phyloP scores from a whole-genome alignment of 805 yeast genomes.

The Saccharomycopsis schoenii region DNA sequence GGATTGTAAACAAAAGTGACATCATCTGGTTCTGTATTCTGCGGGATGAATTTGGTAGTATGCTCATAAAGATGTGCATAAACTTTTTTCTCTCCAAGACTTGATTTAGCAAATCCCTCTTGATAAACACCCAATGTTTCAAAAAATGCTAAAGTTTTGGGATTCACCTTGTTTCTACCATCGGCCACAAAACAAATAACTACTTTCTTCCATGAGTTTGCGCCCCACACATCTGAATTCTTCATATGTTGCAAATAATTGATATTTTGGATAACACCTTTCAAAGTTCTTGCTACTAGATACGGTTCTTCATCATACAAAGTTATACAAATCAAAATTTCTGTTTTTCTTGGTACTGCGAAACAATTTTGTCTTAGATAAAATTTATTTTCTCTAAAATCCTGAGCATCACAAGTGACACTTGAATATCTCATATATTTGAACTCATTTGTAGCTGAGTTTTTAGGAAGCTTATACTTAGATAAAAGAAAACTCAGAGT shows the following conservation, averaged over 20 bases:
- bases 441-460: slow-evolving; percentile 44
- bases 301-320: slow-evolving; percentile 87
- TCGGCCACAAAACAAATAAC: slow-evolving; percentile 86
- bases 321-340: slow-evolving; percentile 75
- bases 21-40: slow-evolving; percentile 26
- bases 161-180: slow-evolving; percentile 79
- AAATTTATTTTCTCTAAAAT: slow-evolving; percentile 52
- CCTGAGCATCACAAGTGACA: slow-evolving; percentile 82
- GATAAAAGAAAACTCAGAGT: slow-evolving; percentile 54
- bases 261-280: slow-evolving; percentile 85
- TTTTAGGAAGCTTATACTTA: slow-evolving; percentile 33
- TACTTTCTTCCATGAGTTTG: slow-evolving; percentile 88
- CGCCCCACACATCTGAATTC: slow-evolving; percentile 46
- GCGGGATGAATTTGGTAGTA: slow-evolving; percentile 75
- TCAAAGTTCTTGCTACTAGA: slow-evolving; percentile 71
- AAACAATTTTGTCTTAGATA: slow-evolving; percentile 79
- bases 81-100: slow-evolving; percentile 72
- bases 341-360: slow-evolving; percentile 70
- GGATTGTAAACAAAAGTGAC: slow-evolving; percentile 61
- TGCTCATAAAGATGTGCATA: slow-evolving; percentile 87
- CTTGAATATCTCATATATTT: slow-evolving; percentile 89
- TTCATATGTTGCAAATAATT: slow-evolving; percentile 58
- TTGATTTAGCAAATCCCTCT: slow-evolving; percentile 91
- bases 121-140: slow-evolving; percentile 88
- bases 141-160: slow-evolving; percentile 67